Conservation (phyloP, 2,329 filamentous ascomycete genomes). For the Berkeleyomyces basicola region DNA sequence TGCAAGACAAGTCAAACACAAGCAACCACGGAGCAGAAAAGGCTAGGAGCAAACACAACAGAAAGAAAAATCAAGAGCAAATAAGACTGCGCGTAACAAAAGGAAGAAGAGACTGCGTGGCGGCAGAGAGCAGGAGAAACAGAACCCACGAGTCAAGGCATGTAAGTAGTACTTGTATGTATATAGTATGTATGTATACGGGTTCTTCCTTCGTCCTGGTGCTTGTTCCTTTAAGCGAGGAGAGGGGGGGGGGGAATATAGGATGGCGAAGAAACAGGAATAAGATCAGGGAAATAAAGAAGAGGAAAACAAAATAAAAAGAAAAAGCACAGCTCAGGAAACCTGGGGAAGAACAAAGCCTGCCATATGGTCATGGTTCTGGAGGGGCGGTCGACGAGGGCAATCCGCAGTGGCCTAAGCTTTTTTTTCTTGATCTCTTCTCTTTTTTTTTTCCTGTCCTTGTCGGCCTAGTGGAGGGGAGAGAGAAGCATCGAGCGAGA, state of each 20-base stretch:
- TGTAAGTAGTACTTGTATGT: background rate
- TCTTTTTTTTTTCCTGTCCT: background rate
- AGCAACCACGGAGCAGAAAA: background rate
- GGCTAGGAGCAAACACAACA: background rate
- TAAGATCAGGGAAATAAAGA: background rate
- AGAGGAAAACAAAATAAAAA: background rate
- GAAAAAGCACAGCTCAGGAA: background rate
- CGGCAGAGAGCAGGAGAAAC: background rate
- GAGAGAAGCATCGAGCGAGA: background rate
- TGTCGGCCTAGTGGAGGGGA: background rate
- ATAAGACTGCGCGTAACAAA: background rate
- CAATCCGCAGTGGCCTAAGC: background rate
- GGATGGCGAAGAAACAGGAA: background rate
- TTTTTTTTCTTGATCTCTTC: background rate
- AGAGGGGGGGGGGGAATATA: background rate
- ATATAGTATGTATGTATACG: background rate
- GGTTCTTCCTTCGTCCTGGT: background rate
- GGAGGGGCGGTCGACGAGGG: background rate
- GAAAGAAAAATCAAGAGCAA: background rate
- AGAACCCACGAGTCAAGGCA: no score
- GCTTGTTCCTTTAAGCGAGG: background rate
- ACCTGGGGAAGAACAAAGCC: slow-evolving; percentile 1
- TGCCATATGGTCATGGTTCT: background rate
- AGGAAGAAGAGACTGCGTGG: background rate
- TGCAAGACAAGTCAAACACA: background rate